A percentile compares a stretch with the other conserved stretches of the same genome.
Conservation (phyloP, 192 early-diverging fungal genomes). For the Mortierella hygrophila region DNA sequence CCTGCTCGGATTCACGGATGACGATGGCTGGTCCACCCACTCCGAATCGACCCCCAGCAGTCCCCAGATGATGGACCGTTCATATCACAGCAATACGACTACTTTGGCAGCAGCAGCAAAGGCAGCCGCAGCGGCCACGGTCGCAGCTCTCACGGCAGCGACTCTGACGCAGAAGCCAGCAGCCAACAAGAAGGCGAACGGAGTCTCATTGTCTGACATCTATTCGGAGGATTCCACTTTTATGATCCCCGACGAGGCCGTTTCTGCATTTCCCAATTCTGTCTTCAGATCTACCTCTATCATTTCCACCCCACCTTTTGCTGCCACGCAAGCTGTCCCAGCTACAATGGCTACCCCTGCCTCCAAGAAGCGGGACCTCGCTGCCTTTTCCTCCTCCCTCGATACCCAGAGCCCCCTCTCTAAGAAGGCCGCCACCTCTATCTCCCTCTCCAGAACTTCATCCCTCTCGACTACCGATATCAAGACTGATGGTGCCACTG, state of each 20-base stretch:
- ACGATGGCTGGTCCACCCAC: conserved; percentile 54
- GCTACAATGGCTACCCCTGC: conserved; percentile 3
- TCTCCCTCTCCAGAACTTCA: conserved; percentile 10
- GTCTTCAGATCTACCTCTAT: conserved; percentile 17
- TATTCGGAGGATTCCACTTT: conserved; percentile 49
- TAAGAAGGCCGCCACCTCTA: conserved; percentile 14
- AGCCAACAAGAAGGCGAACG: conserved; percentile 38
- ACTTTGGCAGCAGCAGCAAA: not conserved
- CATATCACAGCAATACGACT: no score
- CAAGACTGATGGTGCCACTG: not conserved
- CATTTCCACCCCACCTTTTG: no score
- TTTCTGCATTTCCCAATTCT: conserved; percentile 47
- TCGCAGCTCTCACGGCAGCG: not conserved
- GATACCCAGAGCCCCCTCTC: conserved; percentile 44
- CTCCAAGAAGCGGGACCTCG: conserved; percentile 40
- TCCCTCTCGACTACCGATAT: conserved; percentile 11
- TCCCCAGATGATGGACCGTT: conserved; percentile 28
- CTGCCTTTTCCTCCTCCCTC: conserved; percentile 39
- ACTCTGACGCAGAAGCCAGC: not conserved
- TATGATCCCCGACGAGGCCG: conserved; percentile 41
- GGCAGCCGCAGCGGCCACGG: conserved; percentile 10
- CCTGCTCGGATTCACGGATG: conserved; percentile 36
- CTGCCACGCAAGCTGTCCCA: not conserved
- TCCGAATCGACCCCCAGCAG: conserved; percentile 46
- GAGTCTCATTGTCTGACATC: conserved; percentile 55